A percentile compares a stretch with the other conserved stretches of the same genome.
Evolutionary conservation across 2,329 filamentous ascomycete species (phyloP).

Genomic region (Aphanoascus verrucosus): DNA sequence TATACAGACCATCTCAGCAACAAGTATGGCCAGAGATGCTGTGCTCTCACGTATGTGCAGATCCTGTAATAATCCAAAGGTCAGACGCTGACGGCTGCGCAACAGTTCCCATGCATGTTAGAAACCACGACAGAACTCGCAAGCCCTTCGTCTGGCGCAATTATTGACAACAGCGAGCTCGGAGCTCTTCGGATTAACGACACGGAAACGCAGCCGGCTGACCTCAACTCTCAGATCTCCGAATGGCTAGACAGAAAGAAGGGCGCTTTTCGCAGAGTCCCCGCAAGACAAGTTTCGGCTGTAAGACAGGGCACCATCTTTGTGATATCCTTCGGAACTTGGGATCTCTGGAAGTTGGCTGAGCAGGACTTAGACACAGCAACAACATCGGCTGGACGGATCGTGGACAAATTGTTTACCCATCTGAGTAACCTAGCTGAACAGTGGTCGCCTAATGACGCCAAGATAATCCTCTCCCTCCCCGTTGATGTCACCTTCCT

Average conservation of each 20-base stretch:
- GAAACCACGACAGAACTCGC: conserved; percentile 27
- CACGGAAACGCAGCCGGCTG: conserved; percentile 23
- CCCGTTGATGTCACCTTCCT: conserved; percentile 33
- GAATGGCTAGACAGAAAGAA: conserved; percentile 29
- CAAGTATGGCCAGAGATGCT: conserved; percentile 29
- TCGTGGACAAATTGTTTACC: conserved; percentile 26
- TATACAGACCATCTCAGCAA: conserved; percentile 19
- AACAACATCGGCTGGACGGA: conserved; percentile 22
- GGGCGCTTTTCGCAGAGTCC: conserved; percentile 17
- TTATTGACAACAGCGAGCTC: conserved; percentile 28
- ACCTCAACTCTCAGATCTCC: conserved; percentile 30
- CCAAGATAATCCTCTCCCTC: conserved; percentile 31
- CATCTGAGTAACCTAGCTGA: conserved; percentile 25
- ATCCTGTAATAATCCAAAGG: neutral
- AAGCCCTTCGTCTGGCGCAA: conserved; percentile 23
- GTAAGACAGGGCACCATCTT: conserved; percentile 28
- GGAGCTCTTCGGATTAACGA: conserved; percentile 17
- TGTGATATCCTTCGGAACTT: conserved; percentile 30
- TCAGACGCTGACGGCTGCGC: neutral
- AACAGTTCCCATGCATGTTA: conserved; percentile 24
- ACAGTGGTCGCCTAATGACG: conserved; percentile 22
- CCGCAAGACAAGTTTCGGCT: conserved; percentile 18
- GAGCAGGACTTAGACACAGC: conserved; percentile 21
- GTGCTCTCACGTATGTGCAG: conserved; percentile 26
- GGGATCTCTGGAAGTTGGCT: conserved; percentile 31